These are phyloP conservation scores for Hemileccinum rubropunctum DNA, from an alignment of 768 basidiomycete species.

Conservation along the genomic window DNA sequence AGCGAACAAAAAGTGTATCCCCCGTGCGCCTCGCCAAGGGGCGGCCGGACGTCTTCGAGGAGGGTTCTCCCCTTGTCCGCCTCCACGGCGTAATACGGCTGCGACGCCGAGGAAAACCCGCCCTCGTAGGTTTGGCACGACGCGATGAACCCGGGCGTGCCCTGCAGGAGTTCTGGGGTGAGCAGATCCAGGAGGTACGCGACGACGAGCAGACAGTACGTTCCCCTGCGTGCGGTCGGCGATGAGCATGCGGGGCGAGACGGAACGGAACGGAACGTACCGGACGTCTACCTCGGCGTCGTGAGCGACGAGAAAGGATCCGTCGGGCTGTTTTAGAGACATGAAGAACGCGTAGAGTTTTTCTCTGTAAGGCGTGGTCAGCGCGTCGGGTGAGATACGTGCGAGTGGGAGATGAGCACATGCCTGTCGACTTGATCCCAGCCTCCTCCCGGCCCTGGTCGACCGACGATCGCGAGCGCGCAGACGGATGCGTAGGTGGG, in stretches of 20 bases:
- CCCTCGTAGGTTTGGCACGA: slow-evolving; percentile 98
- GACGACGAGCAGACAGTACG: slow-evolving; percentile 86
- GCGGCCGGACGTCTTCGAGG: slow-evolving; percentile 54
- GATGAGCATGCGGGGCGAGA: neutral
- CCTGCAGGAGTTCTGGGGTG: slow-evolving; percentile 81
- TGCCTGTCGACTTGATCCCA: slow-evolving; percentile 88
- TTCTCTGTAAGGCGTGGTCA: slow-evolving; percentile 34
- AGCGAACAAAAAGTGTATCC: slow-evolving; percentile 96
- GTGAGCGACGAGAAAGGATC: slow-evolving; percentile 85
- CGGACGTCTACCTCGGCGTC: slow-evolving; percentile 94
- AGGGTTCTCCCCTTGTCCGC: slow-evolving; percentile 19
- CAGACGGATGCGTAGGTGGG: slow-evolving; percentile 89
- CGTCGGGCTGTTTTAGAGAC: slow-evolving; percentile 88
- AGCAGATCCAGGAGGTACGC: slow-evolving; percentile 83
- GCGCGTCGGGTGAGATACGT: neutral
- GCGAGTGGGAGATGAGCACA: slow-evolving; percentile 10
- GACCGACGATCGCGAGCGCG: slow-evolving; percentile 77
- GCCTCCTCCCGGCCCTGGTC: slow-evolving; percentile 67
- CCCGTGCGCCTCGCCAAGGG: slow-evolving; percentile 94
- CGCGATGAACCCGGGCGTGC: slow-evolving; percentile 75
- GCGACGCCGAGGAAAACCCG: slow-evolving; percentile 81
- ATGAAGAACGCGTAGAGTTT: slow-evolving; percentile 88
- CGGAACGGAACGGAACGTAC: slow-evolving; percentile 37
- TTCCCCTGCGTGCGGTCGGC: slow-evolving; percentile 54
- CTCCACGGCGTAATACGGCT: slow-evolving; percentile 54